phyloP scores from a whole-genome alignment of 306 rosid genomes.

The Echinosophora koreensis region DNA sequence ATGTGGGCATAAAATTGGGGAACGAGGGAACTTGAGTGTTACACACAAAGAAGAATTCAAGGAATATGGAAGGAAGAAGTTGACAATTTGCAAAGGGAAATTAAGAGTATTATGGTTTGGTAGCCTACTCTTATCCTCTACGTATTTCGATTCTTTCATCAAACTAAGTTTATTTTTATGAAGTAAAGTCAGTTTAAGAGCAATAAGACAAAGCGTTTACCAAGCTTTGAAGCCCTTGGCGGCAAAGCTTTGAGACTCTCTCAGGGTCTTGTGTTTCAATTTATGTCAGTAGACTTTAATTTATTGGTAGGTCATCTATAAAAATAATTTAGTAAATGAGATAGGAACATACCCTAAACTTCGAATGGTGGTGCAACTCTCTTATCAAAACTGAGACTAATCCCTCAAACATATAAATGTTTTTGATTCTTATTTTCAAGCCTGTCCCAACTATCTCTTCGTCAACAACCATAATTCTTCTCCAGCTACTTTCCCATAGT shows the following conservation, averaged over 20 bases:
- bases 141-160: slow-evolving; percentile 28
- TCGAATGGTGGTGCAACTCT: no score
- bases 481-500: background rate
- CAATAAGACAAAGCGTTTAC: slow-evolving; percentile 38
- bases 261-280: no score
- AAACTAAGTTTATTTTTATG: background rate
- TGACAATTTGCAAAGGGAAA: slow-evolving; percentile 50
- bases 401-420: no score
- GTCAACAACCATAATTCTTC: background rate
- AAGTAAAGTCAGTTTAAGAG: background rate
- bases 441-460: slow-evolving; percentile 50
- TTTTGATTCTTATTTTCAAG: slow-evolving; percentile 31
- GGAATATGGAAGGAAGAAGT: slow-evolving; percentile 41
- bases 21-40: slow-evolving; percentile 27
- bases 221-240: slow-evolving; percentile 35
- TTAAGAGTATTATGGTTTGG: slow-evolving; percentile 54
- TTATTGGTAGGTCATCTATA: no score
- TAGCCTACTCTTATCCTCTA: slow-evolving; percentile 58
- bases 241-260: slow-evolving; percentile 4
- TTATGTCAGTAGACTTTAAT: no score
- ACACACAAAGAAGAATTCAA: slow-evolving; percentile 6
- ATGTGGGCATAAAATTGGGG: background rate
- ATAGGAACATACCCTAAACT: no score
- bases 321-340: no score
- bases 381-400: no score